Conservation (phyloP, 1,139 yeast species). For the Meyerozyma smithsonii region DNA sequence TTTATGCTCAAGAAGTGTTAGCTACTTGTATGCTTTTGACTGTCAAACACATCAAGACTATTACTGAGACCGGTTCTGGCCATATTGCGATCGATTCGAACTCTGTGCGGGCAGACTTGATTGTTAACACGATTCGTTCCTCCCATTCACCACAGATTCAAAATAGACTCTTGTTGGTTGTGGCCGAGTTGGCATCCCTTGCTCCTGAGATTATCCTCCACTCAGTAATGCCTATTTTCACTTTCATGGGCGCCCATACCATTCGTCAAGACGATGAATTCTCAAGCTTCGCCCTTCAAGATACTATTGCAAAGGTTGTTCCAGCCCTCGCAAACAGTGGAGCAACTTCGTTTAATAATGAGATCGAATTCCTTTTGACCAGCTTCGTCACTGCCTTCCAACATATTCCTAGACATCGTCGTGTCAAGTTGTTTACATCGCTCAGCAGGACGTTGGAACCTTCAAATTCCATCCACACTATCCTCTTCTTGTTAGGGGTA, state of each 20-base stretch:
- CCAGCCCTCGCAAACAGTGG: conserved; percentile 80
- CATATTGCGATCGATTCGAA: conserved; percentile 49
- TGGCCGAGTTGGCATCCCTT: conserved; percentile 80
- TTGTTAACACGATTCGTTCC: conserved; percentile 85
- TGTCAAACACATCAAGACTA: conserved; percentile 49
- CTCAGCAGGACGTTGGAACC: conserved; percentile 76
- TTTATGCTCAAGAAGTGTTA: conserved; percentile 85
- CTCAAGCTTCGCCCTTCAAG: conserved; percentile 87
- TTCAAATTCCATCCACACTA: conserved; percentile 59
- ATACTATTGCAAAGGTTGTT: conserved; percentile 82
- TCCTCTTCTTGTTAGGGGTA: conserved; percentile 74
- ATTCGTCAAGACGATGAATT: conserved; percentile 95
- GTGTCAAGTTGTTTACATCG: conserved; percentile 78
- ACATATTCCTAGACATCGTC: conserved; percentile 94
- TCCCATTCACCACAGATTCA: conserved; percentile 94
- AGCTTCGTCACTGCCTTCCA: conserved; percentile 91
- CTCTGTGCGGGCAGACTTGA: conserved; percentile 78
- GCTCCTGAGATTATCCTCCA: conserved; percentile 91
- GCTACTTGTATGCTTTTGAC: conserved; percentile 81
- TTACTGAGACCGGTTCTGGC: conserved; percentile 12
- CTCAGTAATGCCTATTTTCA: conserved; percentile 97
- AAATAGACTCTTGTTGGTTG: conserved; percentile 75
- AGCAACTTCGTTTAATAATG: conserved; percentile 48
- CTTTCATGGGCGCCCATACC: conserved; percentile 98
- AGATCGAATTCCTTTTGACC: conserved; percentile 77